Percentiles rank a stretch among this genome's conserved stretches.
These are phyloP conservation scores for Blastomyces parvus DNA, from an alignment of 2,329 filamentous ascomycete species.

Conservation along the genomic window DNA sequence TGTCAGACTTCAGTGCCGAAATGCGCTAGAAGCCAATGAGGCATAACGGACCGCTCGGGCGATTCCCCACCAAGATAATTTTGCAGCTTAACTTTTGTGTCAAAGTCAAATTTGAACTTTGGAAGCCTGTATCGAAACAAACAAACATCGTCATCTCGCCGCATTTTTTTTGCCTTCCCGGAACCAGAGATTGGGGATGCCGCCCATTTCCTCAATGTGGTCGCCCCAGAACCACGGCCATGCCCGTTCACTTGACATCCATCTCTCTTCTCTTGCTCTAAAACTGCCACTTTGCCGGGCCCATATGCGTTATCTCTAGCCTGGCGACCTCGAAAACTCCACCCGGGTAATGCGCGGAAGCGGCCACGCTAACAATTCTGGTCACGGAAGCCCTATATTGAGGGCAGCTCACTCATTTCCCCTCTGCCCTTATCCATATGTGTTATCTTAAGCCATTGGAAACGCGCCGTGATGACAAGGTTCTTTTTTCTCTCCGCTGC, in stretches of 20 bases:
- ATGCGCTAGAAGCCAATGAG: too few relatives aligned
- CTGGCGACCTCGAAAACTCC: not conserved
- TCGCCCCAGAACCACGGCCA: not conserved
- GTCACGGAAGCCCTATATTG: not conserved
- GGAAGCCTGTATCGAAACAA: not conserved
- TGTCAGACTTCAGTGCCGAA: not conserved
- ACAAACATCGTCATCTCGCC: not conserved
- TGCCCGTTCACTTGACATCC: not conserved
- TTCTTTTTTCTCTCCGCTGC: conserved; percentile 19
- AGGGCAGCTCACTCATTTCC: not conserved
- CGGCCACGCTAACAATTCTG: not conserved
- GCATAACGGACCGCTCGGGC: too few relatives aligned
- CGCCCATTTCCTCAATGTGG: not conserved
- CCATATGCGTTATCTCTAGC: not conserved
- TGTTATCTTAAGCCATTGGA: not conserved
- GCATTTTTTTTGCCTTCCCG: not conserved
- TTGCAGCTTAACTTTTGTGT: not conserved
- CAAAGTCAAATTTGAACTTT: not conserved
- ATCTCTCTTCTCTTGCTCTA: not conserved
- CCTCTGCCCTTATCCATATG: not conserved
- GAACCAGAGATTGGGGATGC: not conserved
- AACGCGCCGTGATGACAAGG: not conserved
- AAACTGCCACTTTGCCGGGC: not conserved
- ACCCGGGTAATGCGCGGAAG: not conserved
- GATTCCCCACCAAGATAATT: too few relatives aligned